Evolutionary conservation across 306 rosid genomes (phyloP).

Genomic region (Erythrophleum fordii): DNA sequence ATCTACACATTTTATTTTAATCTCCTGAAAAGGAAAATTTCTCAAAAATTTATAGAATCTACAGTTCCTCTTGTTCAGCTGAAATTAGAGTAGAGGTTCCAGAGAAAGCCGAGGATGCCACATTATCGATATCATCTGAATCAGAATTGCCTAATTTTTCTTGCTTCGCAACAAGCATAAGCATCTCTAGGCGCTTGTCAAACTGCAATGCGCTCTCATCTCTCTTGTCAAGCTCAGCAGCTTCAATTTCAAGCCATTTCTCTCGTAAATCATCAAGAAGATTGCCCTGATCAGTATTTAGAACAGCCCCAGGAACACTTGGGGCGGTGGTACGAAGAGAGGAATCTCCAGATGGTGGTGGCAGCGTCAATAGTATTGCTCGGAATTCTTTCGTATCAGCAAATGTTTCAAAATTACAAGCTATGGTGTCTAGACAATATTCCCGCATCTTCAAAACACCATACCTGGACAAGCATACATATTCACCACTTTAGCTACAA

Average conservation of each 20-base stretch:
- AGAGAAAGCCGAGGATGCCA: constrained; percentile 31
- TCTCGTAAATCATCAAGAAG: constrained; percentile 94
- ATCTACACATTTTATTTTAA: constrained; percentile 29
- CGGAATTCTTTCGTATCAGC: constrained; percentile 82
- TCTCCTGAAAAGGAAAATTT: constrained; percentile 25
- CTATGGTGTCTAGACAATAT: constrained; percentile 80
- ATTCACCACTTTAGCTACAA: constrained; percentile 24
- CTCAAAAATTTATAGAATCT: constrained; percentile 41
- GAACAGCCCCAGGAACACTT: constrained; percentile 85
- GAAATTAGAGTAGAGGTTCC: constrained; percentile 29
- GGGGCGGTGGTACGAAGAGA: constrained; percentile 90
- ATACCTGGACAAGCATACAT: constrained; percentile 61
- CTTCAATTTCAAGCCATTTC: constrained; percentile 98
- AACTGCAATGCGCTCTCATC: constrained; percentile 91
- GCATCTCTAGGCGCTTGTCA: constrained; percentile 92
- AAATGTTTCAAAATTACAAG: constrained; percentile 87
- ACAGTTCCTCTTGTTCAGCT: constrained; percentile 38
- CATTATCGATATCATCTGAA: constrained; percentile 37
- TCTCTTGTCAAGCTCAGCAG: constrained; percentile 93
- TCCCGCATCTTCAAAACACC: constrained; percentile 88
- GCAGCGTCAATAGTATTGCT: constrained; percentile 81
- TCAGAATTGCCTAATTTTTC: constrained; percentile 57
- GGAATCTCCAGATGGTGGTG: constrained; percentile 95
- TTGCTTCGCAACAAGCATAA: constrained; percentile 79
- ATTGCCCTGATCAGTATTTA: constrained; percentile 73